phyloP scores from a whole-genome alignment of 2,329 filamentous ascomycete species.

The Dactylellina parvicollis region DNA sequence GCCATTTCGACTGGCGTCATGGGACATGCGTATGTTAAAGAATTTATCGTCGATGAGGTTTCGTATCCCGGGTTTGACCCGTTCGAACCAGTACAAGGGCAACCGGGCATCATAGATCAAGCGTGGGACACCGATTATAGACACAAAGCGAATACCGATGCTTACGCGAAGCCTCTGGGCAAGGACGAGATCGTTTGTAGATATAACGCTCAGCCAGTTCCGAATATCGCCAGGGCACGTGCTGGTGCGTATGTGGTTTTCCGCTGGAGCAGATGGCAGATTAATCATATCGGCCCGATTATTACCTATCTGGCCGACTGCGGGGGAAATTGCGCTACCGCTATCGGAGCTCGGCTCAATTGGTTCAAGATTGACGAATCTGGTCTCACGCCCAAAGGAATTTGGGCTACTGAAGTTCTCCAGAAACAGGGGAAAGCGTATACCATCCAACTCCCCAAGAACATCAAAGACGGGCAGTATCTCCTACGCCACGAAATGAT shows the following conservation, averaged over 20 bases:
- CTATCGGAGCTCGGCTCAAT: slow-evolving; percentile 7
- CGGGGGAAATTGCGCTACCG: slow-evolving; percentile 3
- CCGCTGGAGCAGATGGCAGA: slow-evolving; percentile 29
- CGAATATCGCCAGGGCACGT: slow-evolving; percentile 4
- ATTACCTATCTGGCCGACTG: slow-evolving; percentile 16
- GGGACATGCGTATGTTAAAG: slow-evolving; percentile 2
- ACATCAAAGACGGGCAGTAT: slow-evolving; percentile 28
- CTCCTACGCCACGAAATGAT: slow-evolving; percentile 27
- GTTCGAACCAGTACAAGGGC: neutral
- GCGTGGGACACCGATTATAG: slow-evolving; percentile 1
- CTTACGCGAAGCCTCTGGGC: slow-evolving; percentile 1
- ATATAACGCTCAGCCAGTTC: slow-evolving; percentile 10
- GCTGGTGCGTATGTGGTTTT: slow-evolving; percentile 17
- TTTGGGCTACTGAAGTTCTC: slow-evolving; percentile 19
- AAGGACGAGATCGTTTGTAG: slow-evolving; percentile 14
- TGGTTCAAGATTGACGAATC: slow-evolving; percentile 26
- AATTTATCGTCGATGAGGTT: slow-evolving; percentile 7
- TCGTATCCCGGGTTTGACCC: slow-evolving; percentile 19
- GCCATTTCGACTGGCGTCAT: neutral
- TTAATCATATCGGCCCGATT: slow-evolving; percentile 22
- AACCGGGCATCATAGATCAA: slow-evolving; percentile 10
- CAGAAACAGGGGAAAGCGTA: slow-evolving; percentile 17
- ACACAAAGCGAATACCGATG: slow-evolving; percentile 10
- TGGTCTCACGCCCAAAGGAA: neutral
- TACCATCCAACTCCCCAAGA: slow-evolving; percentile 28